Base-by-base conservation (phyloP, 768 basidiomycete genomes). In the Lepiota brunneoincarnata region DNA sequence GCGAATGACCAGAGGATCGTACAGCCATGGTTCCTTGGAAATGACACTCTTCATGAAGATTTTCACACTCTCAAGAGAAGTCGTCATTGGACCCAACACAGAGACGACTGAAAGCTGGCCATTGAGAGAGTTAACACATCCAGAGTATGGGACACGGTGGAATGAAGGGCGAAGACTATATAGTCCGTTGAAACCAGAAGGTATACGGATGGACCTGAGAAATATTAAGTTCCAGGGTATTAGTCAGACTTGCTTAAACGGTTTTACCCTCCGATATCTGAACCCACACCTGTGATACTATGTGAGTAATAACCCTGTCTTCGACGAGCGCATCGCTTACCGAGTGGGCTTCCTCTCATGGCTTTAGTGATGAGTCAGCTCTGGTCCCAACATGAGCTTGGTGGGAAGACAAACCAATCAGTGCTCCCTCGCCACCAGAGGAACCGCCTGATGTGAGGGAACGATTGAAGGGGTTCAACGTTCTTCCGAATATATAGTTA, bases 401-500 rank as follows among this genome's bases (percentile, higher is more conserved):
- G 2, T 21, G n/a, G 21, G 5, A 1, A 20, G 21, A 47, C 65
- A 75, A 60, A 63, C 83, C 84, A 39, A 93, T 61, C 6, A 94
- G 75, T 1, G 91, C 89, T 38, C 87, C 88, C 71, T 94, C 93
- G 31, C 92, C 93, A 5, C 93, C 93, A 2, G 87, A 89, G 0
- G 90, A 93, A 1, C 93, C 93, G 10, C 92, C 91, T 4, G 75
- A 70, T 4, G 87, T 91, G 42, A 91, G 72, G 15, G 75, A 75
- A 9, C 86, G 79, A 63, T 93, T 91, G 63, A 76, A 72, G 0
- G 92, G 92, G 61, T 93, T 92, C 14, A 72, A 62, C 0, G 93
- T 93, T 49, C 89, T 75, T 1, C 91, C 92, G 60, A 88, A 94
- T 24, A 93, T 73, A 56, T 83, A 69, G 63, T 94, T 94, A 72